These are phyloP conservation scores for Parietichytrium sp. DNA, from an alignment of 108 stramenopile species.

Conservation along the genomic window DNA sequence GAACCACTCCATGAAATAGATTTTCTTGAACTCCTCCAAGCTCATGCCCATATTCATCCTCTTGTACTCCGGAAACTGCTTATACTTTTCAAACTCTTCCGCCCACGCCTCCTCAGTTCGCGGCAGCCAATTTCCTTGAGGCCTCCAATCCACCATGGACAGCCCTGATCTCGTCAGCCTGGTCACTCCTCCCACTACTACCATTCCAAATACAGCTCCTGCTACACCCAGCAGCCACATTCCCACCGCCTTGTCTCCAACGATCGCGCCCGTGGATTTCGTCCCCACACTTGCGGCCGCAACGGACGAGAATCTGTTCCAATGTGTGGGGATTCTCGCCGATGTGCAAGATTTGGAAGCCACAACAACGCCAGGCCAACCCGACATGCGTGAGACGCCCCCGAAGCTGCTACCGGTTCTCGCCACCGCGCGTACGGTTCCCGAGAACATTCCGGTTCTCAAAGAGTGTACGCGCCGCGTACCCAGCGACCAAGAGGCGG, in stretches of 20 bases:
- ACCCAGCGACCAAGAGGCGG: too few relatives aligned
- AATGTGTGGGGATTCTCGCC: too few relatives aligned
- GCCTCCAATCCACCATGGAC: conserved; percentile 95
- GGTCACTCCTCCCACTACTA: conserved; percentile 94
- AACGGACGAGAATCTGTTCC: too few relatives aligned
- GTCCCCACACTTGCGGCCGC: too few relatives aligned
- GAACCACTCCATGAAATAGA: conserved; percentile 97
- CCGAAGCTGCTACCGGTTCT: too few relatives aligned
- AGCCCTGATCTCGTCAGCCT: conserved; percentile 91
- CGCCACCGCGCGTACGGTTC: too few relatives aligned
- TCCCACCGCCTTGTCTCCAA: conserved; percentile 60
- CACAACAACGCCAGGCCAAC: too few relatives aligned
- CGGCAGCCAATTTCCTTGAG: conserved; percentile 77
- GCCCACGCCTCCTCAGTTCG: conserved; percentile 80
- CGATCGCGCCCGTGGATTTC: too few relatives aligned
- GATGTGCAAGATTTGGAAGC: too few relatives aligned
- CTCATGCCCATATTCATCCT: conserved; percentile 71
- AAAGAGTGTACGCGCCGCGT: too few relatives aligned
- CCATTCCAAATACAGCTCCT: conserved; percentile 86
- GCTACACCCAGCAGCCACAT: conserved; percentile 87
- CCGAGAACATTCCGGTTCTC: too few relatives aligned
- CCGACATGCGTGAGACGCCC: too few relatives aligned
- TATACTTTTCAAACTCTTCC: conserved; percentile 90
- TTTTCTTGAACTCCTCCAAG: conserved; percentile 95
- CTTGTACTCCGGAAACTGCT: conserved; percentile 86